These are phyloP conservation scores for Allantophomopsis lycopodina DNA, from an alignment of 2,329 filamentous ascomycete species.

Conservation along the genomic window DNA sequence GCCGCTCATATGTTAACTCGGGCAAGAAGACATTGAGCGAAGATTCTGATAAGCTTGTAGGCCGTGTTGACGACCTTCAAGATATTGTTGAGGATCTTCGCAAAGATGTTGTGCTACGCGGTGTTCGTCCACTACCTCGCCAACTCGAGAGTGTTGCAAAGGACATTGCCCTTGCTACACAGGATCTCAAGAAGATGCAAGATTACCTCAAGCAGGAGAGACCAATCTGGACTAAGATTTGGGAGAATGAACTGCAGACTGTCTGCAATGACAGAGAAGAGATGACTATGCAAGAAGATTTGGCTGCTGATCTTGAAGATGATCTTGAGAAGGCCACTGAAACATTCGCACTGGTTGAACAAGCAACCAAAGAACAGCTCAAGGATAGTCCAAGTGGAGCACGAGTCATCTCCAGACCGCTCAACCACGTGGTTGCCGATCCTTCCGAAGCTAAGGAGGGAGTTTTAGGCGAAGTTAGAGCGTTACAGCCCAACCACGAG, in stretches of 20 bases:
- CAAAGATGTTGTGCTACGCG: constrained; percentile 89
- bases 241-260: constrained; percentile 93
- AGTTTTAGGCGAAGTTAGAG: constrained; percentile 83
- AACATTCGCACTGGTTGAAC: constrained; percentile 89
- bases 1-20: constrained; percentile 69
- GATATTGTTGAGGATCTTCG: constrained; percentile 92
- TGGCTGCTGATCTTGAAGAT: constrained; percentile 82
- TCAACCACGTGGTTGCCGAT: constrained; percentile 45
- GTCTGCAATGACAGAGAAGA: constrained; percentile 94
- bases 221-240: constrained; percentile 96
- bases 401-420: constrained; percentile 39
- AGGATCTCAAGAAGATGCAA: constrained; percentile 87
- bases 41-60: constrained; percentile 83
- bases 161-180: constrained; percentile 68
- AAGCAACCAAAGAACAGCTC: constrained; percentile 96
- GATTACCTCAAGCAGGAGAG: constrained; percentile 87
- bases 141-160: constrained; percentile 84
- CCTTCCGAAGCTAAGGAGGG: constrained; percentile 78
- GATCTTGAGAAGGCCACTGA: constrained; percentile 90
- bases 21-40: constrained; percentile 79
- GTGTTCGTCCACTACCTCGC: constrained; percentile 78
- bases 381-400: constrained; percentile 52
- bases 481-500: constrained; percentile 89
- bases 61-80: constrained; percentile 91
- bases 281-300: constrained; percentile 89